Conservation (phyloP, 2,329 filamentous ascomycete genomes). For the Sclerotinia nivalis region DNA sequence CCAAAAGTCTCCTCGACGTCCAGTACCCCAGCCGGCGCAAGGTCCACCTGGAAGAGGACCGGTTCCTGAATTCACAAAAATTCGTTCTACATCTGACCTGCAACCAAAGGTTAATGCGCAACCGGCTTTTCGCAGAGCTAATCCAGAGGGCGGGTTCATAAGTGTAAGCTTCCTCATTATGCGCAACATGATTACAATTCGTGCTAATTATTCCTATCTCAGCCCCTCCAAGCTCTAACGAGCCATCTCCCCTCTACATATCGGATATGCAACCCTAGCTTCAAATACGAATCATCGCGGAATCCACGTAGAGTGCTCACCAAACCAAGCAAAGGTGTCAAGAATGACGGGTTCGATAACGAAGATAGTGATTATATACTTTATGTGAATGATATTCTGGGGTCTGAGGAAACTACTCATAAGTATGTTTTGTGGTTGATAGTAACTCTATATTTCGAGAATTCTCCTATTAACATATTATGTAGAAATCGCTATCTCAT, state of each 20-base stretch:
- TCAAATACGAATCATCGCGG: constrained; percentile 98
- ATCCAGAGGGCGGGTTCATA: constrained; percentile 96
- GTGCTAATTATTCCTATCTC: constrained; percentile 36
- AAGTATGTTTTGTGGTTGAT: constrained; percentile 61
- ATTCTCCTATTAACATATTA: constrained; percentile 37
- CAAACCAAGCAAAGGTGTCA: constrained; percentile 96
- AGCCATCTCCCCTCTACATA: constrained; percentile 92
- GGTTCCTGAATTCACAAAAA: constrained; percentile 84
- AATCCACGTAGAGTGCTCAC: constrained; percentile 95
- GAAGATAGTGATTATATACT: constrained; percentile 99
- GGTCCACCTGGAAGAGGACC: constrained; percentile 59
- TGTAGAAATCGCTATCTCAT: constrained; percentile 90
- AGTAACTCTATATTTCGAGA: constrained; percentile 24
- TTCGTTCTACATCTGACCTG: constrained; percentile 71
- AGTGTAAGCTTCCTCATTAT: constrained; percentile 62
- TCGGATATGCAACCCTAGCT: constrained; percentile 94
- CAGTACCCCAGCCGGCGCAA: constrained; percentile 49
- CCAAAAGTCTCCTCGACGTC: constrained; percentile 59
- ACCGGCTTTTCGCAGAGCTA: constrained; percentile 87
- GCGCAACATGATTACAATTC: constrained; percentile 2
- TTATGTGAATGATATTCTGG: constrained; percentile 97
- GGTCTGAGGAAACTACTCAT: constrained; percentile 95
- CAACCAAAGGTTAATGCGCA: constrained; percentile 82
- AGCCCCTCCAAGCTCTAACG: constrained; percentile 95
- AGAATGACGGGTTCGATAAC: constrained; percentile 99